Percentiles rank a stretch among this genome's conserved stretches.
These are phyloP conservation scores for Cyclostephanos invisitatus DNA, from an alignment of 108 stramenopile species.

Conservation along the genomic window DNA sequence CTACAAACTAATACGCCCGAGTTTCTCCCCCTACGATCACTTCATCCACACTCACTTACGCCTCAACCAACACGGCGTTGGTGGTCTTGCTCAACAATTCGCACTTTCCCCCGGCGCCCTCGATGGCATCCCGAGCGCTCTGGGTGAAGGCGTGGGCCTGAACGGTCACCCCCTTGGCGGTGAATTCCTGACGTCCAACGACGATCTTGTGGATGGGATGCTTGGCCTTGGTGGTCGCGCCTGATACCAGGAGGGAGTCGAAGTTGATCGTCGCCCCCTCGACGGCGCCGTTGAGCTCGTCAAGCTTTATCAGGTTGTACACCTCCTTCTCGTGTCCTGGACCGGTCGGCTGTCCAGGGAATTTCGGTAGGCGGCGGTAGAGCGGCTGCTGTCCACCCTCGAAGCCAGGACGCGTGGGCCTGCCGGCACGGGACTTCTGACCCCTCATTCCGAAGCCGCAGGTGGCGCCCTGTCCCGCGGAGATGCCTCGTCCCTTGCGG, in stretches of 20 bases:
- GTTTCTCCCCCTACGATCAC: background rate
- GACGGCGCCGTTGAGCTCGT: constrained; percentile 72
- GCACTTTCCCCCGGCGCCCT: constrained; percentile 93
- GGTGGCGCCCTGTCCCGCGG: constrained; percentile 96
- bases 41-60: background rate
- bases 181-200: constrained; percentile 73
- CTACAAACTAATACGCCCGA: background rate
- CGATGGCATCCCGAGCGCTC: constrained; percentile 87
- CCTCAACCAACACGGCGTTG: constrained; percentile 68
- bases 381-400: constrained; percentile 97
- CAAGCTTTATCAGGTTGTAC: constrained; percentile 93
- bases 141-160: constrained; percentile 97
- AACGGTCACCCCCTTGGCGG: constrained; percentile 89
- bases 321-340: constrained; percentile 91
- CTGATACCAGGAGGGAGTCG: constrained; percentile 70
- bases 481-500: constrained; percentile 96
- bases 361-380: constrained; percentile 95
- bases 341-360: constrained; percentile 87
- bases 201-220: constrained; percentile 89
- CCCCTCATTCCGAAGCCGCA: constrained; percentile 99
- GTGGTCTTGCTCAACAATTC: constrained; percentile 88
- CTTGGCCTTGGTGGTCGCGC: constrained; percentile 86
- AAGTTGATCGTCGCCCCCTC: constrained; percentile 83
- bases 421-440: constrained; percentile 91
- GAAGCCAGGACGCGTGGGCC: constrained; percentile 90